phyloP scores from a whole-genome alignment of 345 rosid species.

The Mallotus nudiflorus region DNA sequence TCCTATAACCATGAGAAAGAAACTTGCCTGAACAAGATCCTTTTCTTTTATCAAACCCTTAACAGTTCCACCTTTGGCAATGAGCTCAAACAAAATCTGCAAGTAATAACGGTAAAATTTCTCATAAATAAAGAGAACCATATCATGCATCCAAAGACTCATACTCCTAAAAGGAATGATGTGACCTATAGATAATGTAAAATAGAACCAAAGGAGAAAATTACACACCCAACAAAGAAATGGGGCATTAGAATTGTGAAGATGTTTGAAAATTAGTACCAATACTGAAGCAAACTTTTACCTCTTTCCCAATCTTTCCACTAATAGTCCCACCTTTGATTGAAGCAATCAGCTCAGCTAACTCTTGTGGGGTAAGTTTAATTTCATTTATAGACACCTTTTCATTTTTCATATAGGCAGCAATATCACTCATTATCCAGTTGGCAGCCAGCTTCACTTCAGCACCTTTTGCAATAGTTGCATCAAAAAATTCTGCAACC shows the following conservation, averaged over 20 bases:
- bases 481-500: slow-evolving; percentile 88
- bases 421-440: slow-evolving; percentile 96
- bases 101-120: slow-evolving; percentile 2
- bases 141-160: neutral
- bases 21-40: slow-evolving; percentile 89
- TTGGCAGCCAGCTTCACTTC: slow-evolving; percentile 76
- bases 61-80: slow-evolving; percentile 93
- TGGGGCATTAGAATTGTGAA: neutral
- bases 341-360: slow-evolving; percentile 81
- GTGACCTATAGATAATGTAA: neutral
- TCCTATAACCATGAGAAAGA: slow-evolving; percentile 20
- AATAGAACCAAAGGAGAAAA: neutral
- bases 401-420: slow-evolving; percentile 84
- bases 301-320: slow-evolving; percentile 96
- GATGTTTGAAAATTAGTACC: neutral
- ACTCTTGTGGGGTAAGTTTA: slow-evolving; percentile 74
- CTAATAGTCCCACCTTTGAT: slow-evolving; percentile 86
- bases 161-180: neutral
- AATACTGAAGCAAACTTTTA: slow-evolving; percentile 23
- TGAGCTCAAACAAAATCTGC: slow-evolving; percentile 81
- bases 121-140: neutral
- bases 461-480: slow-evolving; percentile 71
- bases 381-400: slow-evolving; percentile 67
- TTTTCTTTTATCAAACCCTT: slow-evolving; percentile 76
- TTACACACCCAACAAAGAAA: neutral